phyloP scores from a whole-genome alignment of 768 basidiomycete species.

The Chiua virens region DNA sequence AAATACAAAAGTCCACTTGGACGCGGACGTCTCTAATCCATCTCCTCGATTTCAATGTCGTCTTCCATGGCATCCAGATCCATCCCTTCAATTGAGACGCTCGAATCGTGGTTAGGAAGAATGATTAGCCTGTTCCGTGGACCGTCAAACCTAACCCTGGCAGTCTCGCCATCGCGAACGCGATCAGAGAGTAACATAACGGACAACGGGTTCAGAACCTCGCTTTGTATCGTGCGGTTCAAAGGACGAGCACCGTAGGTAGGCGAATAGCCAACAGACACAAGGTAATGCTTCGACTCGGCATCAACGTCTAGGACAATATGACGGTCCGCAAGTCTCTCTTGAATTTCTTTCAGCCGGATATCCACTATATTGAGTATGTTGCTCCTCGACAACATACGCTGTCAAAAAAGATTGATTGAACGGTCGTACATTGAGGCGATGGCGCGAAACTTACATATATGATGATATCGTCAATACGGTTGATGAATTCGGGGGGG shows the following conservation, averaged over 20 bases:
- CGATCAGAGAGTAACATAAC: constrained; percentile 80
- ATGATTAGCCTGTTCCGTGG: constrained; percentile 77
- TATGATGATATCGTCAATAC: constrained; percentile 83
- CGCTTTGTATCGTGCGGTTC: constrained; percentile 87
- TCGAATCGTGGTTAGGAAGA: constrained; percentile 78
- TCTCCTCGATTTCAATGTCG: constrained; percentile 26
- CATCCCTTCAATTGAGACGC: constrained; percentile 40
- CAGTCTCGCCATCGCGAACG: constrained; percentile 78
- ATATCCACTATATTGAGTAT: constrained; percentile 87
- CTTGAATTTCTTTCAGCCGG: constrained; percentile 82
- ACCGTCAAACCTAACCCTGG: constrained; percentile 75
- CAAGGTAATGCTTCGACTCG: constrained; percentile 74
- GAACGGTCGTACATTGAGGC: constrained; percentile 4
- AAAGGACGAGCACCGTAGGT: constrained; percentile 91
- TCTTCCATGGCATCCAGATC: constrained; percentile 64
- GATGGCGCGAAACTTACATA: constrained; percentile 40
- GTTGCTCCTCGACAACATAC: constrained; percentile 72
- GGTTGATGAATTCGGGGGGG: constrained; percentile 91
- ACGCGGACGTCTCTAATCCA: constrained; percentile 10
- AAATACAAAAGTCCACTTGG: too few species aligned
- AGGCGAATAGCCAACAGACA: constrained; percentile 75
- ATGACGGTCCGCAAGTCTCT: constrained; percentile 76
- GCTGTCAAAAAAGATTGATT: constrained; percentile 46
- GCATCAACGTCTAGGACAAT: constrained; percentile 76
- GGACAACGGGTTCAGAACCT: constrained; percentile 89